These are phyloP conservation scores for Discostella stelligeroides DNA, from an alignment of 108 stramenopile species.

Conservation along the genomic window DNA sequence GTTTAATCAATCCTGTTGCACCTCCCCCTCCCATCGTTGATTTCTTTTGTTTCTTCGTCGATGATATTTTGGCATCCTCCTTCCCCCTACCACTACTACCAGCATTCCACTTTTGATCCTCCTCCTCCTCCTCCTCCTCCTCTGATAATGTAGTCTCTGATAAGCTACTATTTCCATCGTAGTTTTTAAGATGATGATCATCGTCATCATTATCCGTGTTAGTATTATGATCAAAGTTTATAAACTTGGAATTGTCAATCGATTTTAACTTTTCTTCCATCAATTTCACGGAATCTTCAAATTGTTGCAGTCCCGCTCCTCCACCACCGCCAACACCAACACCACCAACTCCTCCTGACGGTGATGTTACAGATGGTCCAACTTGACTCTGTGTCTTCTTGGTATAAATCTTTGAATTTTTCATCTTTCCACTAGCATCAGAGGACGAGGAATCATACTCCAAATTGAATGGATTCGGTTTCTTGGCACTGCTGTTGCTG, in stretches of 20 bases:
- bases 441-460: too few species aligned
- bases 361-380: too few species aligned
- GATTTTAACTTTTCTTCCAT: conserved; percentile 19
- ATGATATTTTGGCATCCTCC: not conserved
- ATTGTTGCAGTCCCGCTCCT: conserved; percentile 8
- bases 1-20: not conserved
- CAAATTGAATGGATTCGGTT: too few species aligned
- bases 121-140: not conserved
- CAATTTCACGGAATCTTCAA: conserved; percentile 6
- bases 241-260: conserved; percentile 22
- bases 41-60: not conserved
- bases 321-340: too few species aligned
- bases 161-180: not conserved
- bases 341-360: too few species aligned
- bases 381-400: too few species aligned
- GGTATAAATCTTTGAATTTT: too few species aligned
- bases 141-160: not conserved
- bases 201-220: conserved; percentile 7
- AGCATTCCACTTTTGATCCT: too few species aligned
- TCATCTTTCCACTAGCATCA: too few species aligned
- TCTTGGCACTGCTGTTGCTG: too few species aligned
- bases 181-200: too few species aligned
- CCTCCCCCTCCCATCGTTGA: not conserved
- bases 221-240: conserved; percentile 5
- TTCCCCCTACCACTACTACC: not conserved